Evolutionary conservation across 306 rosid genomes (phyloP), one percentile per base, ranked within the genome.

Genomic region (Fagus crenata): DNA sequence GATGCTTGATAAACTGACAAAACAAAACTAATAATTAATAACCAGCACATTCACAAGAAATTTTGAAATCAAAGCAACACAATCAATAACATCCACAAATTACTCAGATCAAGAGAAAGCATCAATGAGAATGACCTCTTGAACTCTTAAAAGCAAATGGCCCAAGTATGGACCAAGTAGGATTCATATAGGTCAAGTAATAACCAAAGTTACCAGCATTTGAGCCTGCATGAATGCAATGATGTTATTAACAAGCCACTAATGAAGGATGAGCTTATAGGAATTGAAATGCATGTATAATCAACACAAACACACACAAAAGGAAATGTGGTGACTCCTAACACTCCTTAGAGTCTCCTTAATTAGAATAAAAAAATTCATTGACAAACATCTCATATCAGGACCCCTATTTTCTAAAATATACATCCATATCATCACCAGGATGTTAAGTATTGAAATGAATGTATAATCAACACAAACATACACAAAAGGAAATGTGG

Each of bases 1-100:
- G 28, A 68, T 49, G 49, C 73, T 12, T 2, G 58, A 75, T 61
- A 69, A 74, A 74, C 15, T 31, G 54, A n/a, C 46, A 74, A 69
- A 73, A 51, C 55, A 22, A 9, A 17, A 53, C 15, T 3, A 40
- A 35, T 49, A n/a, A 32, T 51, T 4, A 35, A 5, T 3, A 42
- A 32, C 67, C 36, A n/a, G 4, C 31, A 39, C 15, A 49, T 6
- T 59, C 43, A 73, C 58, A 33, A 40, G 7, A 53, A 76, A 72
- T n/a, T 40, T 67, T 70, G 40, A 83, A 22, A 13, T 9, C 1
- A 64, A 70, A 53, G 41, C 32, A 63, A 11, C 72, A 28, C 7
- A 33, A 14, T 31, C 59, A 65, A 41, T 17, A 73, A 40, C 49
- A 5, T 8, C 7, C 6, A 36, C 49, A 1, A 40, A 17, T 36